Evolutionary conservation across 768 basidiomycete genomes (phyloP), one percentile per base, ranked within the genome.

Genomic region (Rhizopogon salebrosus): DNA sequence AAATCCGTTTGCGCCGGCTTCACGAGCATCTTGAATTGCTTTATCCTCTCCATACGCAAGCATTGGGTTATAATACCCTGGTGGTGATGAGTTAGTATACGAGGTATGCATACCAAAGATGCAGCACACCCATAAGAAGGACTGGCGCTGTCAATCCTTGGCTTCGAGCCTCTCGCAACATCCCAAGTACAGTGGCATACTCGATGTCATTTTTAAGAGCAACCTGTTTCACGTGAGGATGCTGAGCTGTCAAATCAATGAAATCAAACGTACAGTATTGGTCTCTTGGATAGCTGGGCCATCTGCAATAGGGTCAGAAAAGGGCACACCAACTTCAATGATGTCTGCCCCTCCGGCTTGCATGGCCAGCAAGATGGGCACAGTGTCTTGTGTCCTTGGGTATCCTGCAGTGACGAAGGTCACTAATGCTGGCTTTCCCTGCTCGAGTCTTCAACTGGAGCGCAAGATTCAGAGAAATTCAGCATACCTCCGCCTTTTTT

Each of bases 51-150:
- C 94, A 61, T 98, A 95, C 0, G 95, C 92, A 39, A 98, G 78
- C 34, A 98, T 69, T 13, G 97, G 95, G 66, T 99, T 99, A 71
- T 97, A 98, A 73, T 99, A 99, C 31, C 95, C 95, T 98, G 58
- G 4, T 46, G 26, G 24, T 14, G 27, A 31, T 38, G 36, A 54
- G 45, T 58, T 7, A 54, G 42, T 54, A 51, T 52, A 22, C 11
- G 22, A 39, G 14, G 36, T 43, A 20, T 34, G 27, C 1, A 40
- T 34, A 37, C n/a, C 27, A 13, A 16, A 16, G 42, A 22, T 14
- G 24, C 16, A 36, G 58, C 76, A 49, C 53, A 92, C 94, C 95
- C 95, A 98, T 98, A 41, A 98, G 77, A n/a, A 97, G 69, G 9
- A 98, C 84, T 0, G 95, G 95, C 0, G 78, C 79, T 18, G 81